Percentiles rank a stretch among this genome's conserved stretches.
phyloP scores from a whole-genome alignment of 345 rosid species.

The Cardiospermum halicacabum region DNA sequence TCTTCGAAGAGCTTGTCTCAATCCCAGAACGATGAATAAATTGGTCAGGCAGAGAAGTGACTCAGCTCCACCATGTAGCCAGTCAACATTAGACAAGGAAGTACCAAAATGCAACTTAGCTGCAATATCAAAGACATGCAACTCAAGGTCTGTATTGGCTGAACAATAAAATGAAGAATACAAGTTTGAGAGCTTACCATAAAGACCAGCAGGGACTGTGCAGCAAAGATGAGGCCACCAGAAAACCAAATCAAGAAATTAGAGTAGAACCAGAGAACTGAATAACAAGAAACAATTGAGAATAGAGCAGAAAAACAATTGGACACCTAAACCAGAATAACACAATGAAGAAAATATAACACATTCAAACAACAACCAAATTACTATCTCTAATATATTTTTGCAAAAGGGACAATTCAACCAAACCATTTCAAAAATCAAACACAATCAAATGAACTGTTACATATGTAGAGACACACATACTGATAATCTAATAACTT shows the following conservation, averaged over 20 bases:
- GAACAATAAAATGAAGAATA: background rate
- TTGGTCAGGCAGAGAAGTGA: constrained; percentile 85
- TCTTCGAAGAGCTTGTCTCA: constrained; percentile 66
- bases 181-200: constrained; percentile 42
- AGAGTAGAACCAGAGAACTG: constrained; percentile 18
- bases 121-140: constrained; percentile 23
- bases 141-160: background rate
- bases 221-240: constrained; percentile 19
- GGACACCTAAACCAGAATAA: background rate
- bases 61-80: constrained; percentile 95
- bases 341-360: background rate
- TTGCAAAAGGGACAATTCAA: background rate
- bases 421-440: background rate
- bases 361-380: background rate
- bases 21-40: constrained; percentile 79
- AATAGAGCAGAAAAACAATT: background rate
- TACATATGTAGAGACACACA: background rate
- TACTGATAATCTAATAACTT: background rate
- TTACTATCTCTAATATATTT: background rate
- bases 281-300: background rate
- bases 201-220: constrained; percentile 90
- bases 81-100: constrained; percentile 87
- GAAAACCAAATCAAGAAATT: constrained; percentile 17
- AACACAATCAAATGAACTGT: background rate
- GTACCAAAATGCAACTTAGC: constrained; percentile 90